phyloP scores from a whole-genome alignment of 2,329 filamentous ascomycete species.

The Neonectria magnoliae region DNA sequence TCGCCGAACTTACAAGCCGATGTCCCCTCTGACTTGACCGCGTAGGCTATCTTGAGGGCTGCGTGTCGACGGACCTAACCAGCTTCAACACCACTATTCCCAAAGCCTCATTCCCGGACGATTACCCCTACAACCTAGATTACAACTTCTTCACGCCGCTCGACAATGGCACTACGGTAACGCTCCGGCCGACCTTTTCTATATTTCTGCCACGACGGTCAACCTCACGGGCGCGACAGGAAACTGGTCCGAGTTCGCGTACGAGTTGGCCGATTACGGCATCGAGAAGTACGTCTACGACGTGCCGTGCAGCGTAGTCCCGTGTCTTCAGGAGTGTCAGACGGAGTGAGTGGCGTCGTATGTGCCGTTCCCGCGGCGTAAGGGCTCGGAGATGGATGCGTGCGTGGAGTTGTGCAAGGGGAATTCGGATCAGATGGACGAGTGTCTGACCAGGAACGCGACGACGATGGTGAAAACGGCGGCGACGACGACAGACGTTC shows the following conservation, averaged over 20 bases:
- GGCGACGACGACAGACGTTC: neutral
- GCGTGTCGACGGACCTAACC: conserved; percentile 8
- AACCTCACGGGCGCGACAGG: conserved; percentile 8
- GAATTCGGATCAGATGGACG: conserved; percentile 1
- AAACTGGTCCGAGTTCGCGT: conserved; percentile 6
- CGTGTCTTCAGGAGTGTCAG: conserved; percentile 12
- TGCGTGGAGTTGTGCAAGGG: conserved; percentile 4
- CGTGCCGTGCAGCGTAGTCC: conserved; percentile 8
- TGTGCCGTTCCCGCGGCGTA: neutral
- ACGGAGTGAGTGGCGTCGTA: conserved; percentile 5
- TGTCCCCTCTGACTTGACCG: neutral
- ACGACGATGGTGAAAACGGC: neutral
- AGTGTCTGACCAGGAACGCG: conserved; percentile 4
- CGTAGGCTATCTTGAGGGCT: conserved; percentile 14
- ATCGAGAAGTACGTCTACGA: neutral
- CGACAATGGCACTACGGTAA: neutral
- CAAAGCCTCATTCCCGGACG: conserved; percentile 7
- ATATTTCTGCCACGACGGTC: neutral
- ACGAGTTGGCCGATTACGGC: neutral
- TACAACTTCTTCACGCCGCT: neutral
- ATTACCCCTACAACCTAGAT: neutral
- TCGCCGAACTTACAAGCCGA: neutral
- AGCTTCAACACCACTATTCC: conserved; percentile 11
- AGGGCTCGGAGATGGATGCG: conserved; percentile 8
- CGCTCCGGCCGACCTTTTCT: neutral